Evolutionary conservation across 2,329 filamentous ascomycete species (phyloP), one percentile per base, ranked within the genome.

Genomic region (Phialophora tarda): DNA sequence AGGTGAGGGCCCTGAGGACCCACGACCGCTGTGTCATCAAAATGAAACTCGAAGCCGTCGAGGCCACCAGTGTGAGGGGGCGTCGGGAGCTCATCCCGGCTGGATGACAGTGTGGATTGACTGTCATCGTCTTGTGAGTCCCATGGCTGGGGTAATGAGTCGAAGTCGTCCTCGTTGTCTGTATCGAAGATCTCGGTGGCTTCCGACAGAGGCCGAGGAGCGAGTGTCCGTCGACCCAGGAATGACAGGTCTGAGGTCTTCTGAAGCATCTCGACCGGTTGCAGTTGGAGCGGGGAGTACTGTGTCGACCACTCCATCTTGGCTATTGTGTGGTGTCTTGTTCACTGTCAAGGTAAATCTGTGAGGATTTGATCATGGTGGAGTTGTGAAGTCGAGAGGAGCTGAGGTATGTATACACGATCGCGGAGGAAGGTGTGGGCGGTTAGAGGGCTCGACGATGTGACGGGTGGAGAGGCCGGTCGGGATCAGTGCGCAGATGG

Each of bases 1-100:
- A 97, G 84, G 79, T 97, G 93, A 10, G 93, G 93, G 1, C 93
- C 93, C 71, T 85, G 86, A 1, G 93, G 93, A 0, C 93, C 93
- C 77, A 90, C 75, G 0, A 79, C 73, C n/a, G 69, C 56, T 38
- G 72, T 72, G 24, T 84, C 77, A 66, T 85, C 84, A 67, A 85
- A 80, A 53, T 88, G 84, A 70, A 89, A 84, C 59, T 87, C 83
- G 73, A 88, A 91, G 30, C 83, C 82, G 69, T 83, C 84, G 67
- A 86, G 84, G 70, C 86, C 83, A 71, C 84, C 84, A 54, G 90
- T 90, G 69, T 87, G 85, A 21, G 93, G 93, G 21, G 93, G 93
- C 28, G 93, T 97, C 32, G 87, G 87, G 3, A 89, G 85, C 76
- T 96, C 93, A 74, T 96, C 92, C 74, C 91, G 93, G 1, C 92